Base-by-base conservation (phyloP, 306 rosid genomes). In the Hippophae tibetana region DNA sequence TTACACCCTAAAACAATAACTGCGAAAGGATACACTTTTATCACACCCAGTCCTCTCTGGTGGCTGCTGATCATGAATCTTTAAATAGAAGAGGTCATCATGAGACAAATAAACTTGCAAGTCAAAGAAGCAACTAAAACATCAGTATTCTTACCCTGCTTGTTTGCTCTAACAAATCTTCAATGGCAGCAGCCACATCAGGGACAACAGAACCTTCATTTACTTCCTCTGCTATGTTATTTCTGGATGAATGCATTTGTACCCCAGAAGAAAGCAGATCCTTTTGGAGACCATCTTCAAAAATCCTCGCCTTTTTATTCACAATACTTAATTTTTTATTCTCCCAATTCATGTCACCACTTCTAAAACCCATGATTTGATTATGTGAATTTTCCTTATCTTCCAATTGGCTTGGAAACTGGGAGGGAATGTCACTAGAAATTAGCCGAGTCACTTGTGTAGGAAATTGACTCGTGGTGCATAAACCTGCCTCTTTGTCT, bases 161-260 rank as follows among this genome's bases (percentile, higher is more conserved):
- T 49, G 98, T 92, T 78, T 92, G 86, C 87, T 85, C 96, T 76
- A 92, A 66, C 73, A 92, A 80, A 83, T 85, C 95, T 73, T 92
- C 96, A 75, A 92, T 85, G 46, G 96, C 99, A 47, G 96, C 76
- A 69, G 99, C 96, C 13, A 92, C 96, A 83, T 92, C 96, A 51
- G 99, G 99, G 77, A 77, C 93, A 58, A 70, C 74, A 54, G 51
- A 72, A 52, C 79, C 77, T 62, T 74, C 77, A 58, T 58, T 52
- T 6, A 47, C 63, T 64, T 76, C 70, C 59, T 83, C 70, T 13
- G 63, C 50, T 65, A 26, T 44, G 50, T 74, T 76, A 54, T 76
- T 81, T 81, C 66, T 62, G 44, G 74, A 18, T 56, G 77, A 70
- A 41, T 74, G 76, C 67, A 67, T 52, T 31, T 69, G 69, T 52